phyloP scores from a whole-genome alignment of 2,329 filamentous ascomycete genomes.

The Torrubiella hemipterigena region DNA sequence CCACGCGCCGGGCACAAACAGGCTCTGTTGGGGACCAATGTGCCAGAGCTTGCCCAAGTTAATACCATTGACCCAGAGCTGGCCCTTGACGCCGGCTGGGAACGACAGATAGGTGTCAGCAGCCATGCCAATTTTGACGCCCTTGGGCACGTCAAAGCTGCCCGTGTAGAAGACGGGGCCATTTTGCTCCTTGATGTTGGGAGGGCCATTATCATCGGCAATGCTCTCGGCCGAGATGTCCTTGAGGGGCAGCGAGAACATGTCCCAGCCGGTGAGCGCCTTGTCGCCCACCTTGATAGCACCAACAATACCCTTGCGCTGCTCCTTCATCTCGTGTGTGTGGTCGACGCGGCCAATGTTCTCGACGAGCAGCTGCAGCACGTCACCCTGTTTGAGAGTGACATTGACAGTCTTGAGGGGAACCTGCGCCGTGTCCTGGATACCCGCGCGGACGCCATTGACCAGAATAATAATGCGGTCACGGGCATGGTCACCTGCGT shows the following conservation, averaged over 20 bases:
- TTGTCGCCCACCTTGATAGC: conserved; percentile 24
- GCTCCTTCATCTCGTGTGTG: conserved; percentile 26
- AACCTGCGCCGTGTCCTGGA: conserved; percentile 31
- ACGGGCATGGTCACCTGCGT: conserved; percentile 26
- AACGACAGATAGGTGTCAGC: conserved; percentile 24
- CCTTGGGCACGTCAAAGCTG: conserved; percentile 11
- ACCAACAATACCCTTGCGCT: conserved; percentile 28
- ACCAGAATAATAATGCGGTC: conserved; percentile 35
- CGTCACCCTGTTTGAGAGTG: conserved; percentile 21
- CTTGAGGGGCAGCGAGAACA: not conserved
- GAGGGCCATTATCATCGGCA: not conserved
- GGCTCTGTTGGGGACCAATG: conserved; percentile 29
- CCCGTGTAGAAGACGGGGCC: conserved; percentile 8
- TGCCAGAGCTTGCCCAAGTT: conserved; percentile 31
- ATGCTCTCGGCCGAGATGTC: not conserved
- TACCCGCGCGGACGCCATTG: conserved; percentile 24
- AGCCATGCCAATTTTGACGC: conserved; percentile 7
- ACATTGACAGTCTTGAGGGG: conserved; percentile 22
- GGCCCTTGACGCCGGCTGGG: conserved; percentile 27
- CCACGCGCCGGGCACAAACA: conserved; percentile 22
- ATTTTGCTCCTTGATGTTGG: not conserved
- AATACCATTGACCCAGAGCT: conserved; percentile 31
- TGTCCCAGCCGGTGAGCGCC: not conserved
- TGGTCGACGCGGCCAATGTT: conserved; percentile 36
- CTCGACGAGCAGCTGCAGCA: conserved; percentile 30